Evolutionary conservation across 352 stramenopile genomes (phyloP).

Genomic region (Phytophthora cajani): DNA sequence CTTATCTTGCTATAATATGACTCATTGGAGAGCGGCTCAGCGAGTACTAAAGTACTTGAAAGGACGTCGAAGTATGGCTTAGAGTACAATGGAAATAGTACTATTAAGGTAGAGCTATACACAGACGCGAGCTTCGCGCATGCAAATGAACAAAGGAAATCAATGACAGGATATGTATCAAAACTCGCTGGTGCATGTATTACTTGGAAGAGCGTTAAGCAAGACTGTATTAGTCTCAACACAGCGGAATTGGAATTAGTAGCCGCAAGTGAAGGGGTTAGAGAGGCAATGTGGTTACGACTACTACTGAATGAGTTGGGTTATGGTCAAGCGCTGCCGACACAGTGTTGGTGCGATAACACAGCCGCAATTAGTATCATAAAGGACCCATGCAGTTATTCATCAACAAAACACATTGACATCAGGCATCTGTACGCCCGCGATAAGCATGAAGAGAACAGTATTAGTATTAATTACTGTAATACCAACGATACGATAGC

Average conservation of each 20-base stretch:
- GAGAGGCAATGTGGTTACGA: slow-evolving; percentile 6
- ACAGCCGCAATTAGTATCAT: no score
- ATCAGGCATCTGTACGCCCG: no score
- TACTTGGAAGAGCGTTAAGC: slow-evolving; percentile 12
- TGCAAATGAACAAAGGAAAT: slow-evolving; percentile 16
- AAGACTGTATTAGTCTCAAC: slow-evolving; percentile 16
- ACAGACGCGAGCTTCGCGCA: background rate
- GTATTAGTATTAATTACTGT: slow-evolving; percentile 9
- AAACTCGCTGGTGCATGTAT: slow-evolving; percentile 22
- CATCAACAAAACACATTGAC: no score
- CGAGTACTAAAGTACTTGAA: no score
- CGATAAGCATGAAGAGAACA: background rate
- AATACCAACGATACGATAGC: slow-evolving; percentile 18
- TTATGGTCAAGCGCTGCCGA: no score
- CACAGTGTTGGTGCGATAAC: no score
- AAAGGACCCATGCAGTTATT: no score
- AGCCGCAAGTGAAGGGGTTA: slow-evolving; percentile 4
- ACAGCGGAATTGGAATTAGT: slow-evolving; percentile 9
- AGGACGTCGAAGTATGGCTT: no score
- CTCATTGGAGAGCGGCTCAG: no score
- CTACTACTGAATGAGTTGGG: slow-evolving; percentile 3
- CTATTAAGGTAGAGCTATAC: background rate
- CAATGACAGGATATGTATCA: slow-evolving; percentile 9
- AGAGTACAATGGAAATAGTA: no score
- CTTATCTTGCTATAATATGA: no score